These are phyloP conservation scores for Macrolepiota dolichaula DNA, from an alignment of 768 basidiomycete genomes.

Conservation along the genomic window DNA sequence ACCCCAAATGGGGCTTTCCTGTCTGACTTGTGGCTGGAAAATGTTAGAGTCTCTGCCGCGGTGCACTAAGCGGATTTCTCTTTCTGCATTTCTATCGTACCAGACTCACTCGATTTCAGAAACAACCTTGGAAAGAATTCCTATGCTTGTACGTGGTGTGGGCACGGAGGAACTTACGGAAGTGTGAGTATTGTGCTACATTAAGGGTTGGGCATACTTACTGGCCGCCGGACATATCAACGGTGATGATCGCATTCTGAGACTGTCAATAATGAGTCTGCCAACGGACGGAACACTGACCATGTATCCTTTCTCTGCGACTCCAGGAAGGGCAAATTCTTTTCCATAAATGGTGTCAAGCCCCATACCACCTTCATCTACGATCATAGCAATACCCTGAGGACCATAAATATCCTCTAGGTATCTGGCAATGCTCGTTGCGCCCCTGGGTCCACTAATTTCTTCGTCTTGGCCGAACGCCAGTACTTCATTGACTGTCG, in stretches of 20 bases:
- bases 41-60: slow-evolving; percentile 21
- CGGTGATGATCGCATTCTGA: slow-evolving; percentile 24
- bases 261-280: neutral
- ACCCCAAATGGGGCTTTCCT: slow-evolving; percentile 26
- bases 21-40: slow-evolving; percentile 22
- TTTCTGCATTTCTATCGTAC: neutral
- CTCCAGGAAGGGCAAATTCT: slow-evolving; percentile 27
- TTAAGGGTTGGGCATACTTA: slow-evolving; percentile 11
- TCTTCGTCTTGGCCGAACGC: slow-evolving; percentile 33
- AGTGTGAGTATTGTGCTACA: neutral
- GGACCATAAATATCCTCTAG: slow-evolving; percentile 22
- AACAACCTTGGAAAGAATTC: slow-evolving; percentile 28
- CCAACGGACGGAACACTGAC: slow-evolving; percentile 14
- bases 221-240: slow-evolving; percentile 30
- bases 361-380: slow-evolving; percentile 30
- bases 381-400: slow-evolving; percentile 28
- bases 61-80: neutral
- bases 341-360: slow-evolving; percentile 20
- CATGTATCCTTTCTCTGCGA: slow-evolving; percentile 29
- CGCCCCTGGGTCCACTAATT: slow-evolving; percentile 27
- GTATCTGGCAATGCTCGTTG: slow-evolving; percentile 21
- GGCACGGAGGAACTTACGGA: slow-evolving; percentile 25
- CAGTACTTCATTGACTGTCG: slow-evolving; percentile 17
- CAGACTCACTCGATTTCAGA: slow-evolving; percentile 23
- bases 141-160: slow-evolving; percentile 25